A percentile compares a stretch with the other conserved stretches of the same genome.
Evolutionary conservation across 2,329 filamentous ascomycete genomes (phyloP).

Genomic region (Metarhizium sp.): DNA sequence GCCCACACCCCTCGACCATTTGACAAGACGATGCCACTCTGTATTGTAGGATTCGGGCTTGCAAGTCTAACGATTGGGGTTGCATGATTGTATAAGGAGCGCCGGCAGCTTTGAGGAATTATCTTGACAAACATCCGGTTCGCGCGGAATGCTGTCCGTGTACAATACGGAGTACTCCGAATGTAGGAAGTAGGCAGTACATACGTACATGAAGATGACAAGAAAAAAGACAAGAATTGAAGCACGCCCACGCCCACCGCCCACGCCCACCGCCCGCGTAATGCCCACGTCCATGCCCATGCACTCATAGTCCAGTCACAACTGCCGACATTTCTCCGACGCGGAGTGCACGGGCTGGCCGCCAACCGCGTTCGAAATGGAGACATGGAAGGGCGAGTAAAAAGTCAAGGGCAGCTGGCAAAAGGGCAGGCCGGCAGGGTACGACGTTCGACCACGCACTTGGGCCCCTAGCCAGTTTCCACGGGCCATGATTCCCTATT

Average conservation of each 20-base stretch:
- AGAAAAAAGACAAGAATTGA: background rate
- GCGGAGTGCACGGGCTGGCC: background rate
- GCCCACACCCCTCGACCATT: too few relatives aligned
- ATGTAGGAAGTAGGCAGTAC: background rate
- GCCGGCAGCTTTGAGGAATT: background rate
- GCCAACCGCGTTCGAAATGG: background rate
- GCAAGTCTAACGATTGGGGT: background rate
- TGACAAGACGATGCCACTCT: too few relatives aligned
- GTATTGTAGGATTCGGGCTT: too few relatives aligned
- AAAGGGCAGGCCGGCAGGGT: background rate
- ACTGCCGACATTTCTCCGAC: background rate
- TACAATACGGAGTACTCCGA: background rate
- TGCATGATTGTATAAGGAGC: background rate
- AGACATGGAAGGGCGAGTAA: background rate
- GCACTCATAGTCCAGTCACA: background rate
- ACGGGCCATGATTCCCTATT: background rate
- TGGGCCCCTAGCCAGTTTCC: background rate
- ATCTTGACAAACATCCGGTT: background rate
- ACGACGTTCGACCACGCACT: background rate
- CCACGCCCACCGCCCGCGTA: too few relatives aligned
- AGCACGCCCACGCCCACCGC: background rate
- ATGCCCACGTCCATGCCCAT: too few relatives aligned
- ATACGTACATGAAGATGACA: too few relatives aligned
- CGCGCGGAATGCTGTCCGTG: background rate
- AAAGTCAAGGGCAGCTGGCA: background rate